Conservation (phyloP, 768 basidiomycete genomes). For the Gymnopilus junonius region DNA sequence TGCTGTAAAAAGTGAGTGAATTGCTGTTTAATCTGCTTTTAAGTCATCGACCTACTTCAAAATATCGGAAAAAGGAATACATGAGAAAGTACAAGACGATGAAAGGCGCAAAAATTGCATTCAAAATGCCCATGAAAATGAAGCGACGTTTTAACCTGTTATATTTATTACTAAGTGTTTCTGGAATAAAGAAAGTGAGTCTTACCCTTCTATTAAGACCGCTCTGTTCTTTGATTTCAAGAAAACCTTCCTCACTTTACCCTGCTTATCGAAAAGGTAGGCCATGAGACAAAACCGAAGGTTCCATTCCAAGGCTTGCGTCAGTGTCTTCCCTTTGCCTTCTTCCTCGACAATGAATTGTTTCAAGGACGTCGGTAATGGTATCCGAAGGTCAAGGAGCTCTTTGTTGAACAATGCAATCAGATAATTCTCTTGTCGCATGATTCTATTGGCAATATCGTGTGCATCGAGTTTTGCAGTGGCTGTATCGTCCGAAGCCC, state of each 20-base stretch:
- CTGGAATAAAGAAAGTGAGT: background rate
- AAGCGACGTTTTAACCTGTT: slow-evolving; percentile 80
- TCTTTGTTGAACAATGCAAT: slow-evolving; percentile 99
- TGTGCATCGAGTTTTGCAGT: slow-evolving; percentile 95
- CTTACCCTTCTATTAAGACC: slow-evolving; percentile 82
- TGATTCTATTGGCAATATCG: slow-evolving; percentile 96
- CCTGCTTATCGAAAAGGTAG: slow-evolving; percentile 90
- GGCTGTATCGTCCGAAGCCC: slow-evolving; percentile 60
- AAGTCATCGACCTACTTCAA: slow-evolving; percentile 69
- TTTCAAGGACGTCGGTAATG: slow-evolving; percentile 66
- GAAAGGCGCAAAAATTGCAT: slow-evolving; percentile 95
- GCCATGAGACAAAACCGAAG: slow-evolving; percentile 94
- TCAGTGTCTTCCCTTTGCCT: slow-evolving; percentile 80
- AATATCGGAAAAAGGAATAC: slow-evolving; percentile 99
- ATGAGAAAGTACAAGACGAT: slow-evolving; percentile 95
- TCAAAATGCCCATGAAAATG: slow-evolving; percentile 96
- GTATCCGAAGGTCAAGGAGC: slow-evolving; percentile 84
- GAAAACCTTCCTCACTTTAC: slow-evolving; percentile 90
- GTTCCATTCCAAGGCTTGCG: slow-evolving; percentile 96
- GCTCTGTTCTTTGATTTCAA: slow-evolving; percentile 81
- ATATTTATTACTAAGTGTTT: slow-evolving; percentile 3
- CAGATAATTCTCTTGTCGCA: slow-evolving; percentile 98
- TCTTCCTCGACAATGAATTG: slow-evolving; percentile 54
- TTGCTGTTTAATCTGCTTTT: background rate
- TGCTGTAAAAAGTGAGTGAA: slow-evolving; percentile 57